Conservation (phyloP, 495 filamentous ascomycete species). For the Penicillium longicatenatum region DNA sequence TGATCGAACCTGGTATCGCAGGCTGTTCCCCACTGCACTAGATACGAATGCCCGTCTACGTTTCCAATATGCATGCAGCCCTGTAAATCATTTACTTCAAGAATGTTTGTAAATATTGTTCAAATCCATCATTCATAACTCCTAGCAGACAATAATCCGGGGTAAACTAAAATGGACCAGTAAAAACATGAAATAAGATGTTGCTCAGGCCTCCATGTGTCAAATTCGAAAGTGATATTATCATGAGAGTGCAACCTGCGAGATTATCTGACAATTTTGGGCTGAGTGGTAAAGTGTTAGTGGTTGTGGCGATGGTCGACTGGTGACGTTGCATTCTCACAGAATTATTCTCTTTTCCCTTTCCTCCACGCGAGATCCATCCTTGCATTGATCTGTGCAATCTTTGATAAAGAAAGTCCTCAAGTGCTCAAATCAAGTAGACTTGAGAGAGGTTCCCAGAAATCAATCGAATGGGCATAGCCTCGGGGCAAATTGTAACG, state of each 20-base stretch:
- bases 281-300: constrained; percentile 11
- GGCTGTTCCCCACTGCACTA: no score
- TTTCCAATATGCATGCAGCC: no score
- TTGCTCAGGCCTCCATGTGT: constrained; percentile 9
- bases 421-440: not conserved
- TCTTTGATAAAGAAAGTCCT: not conserved
- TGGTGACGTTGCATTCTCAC: constrained; percentile 17
- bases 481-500: constrained; percentile 4
- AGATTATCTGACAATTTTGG: constrained; percentile 21
- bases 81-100: not conserved
- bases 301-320: no score
- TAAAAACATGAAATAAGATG: constrained; percentile 12
- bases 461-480: not conserved
- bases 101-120: constrained; percentile 5
- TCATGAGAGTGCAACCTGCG: constrained; percentile 19
- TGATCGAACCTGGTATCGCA: no score
- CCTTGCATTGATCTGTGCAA: constrained; percentile 13
- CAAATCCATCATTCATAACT: constrained; percentile 29
- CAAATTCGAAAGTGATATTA: constrained; percentile 17
- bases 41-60: no score
- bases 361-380: constrained; percentile 39
- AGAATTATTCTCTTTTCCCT: constrained; percentile 32
- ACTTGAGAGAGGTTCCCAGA: not conserved
- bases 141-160: constrained; percentile 10
- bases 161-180: constrained; percentile 15